Conservation (phyloP, 179 eudicot genomes). For the Beta lomatogona region DNA sequence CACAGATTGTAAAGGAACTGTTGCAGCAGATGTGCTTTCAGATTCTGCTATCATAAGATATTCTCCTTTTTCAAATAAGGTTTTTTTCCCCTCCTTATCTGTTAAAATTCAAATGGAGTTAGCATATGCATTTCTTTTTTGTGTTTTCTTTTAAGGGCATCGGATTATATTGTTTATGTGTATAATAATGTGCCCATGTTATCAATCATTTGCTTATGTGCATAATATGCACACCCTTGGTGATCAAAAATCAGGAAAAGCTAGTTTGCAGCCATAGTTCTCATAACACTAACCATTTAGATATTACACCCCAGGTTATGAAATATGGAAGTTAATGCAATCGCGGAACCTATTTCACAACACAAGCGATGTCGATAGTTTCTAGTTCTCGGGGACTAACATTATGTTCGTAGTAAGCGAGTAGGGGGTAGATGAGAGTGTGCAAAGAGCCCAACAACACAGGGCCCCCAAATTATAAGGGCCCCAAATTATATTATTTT, state of each 20-base stretch:
- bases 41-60: constrained; percentile 25
- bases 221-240: background rate
- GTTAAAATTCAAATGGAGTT: constrained; percentile 1
- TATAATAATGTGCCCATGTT: background rate
- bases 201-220: background rate
- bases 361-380: too few relatives aligned
- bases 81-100: constrained; percentile 9
- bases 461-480: too few relatives aligned
- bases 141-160: constrained; percentile 3
- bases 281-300: background rate
- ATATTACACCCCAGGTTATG: background rate
- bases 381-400: too few relatives aligned
- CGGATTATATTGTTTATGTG: constrained; percentile 11
- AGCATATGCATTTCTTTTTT: background rate
- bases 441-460: too few relatives aligned
- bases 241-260: background rate
- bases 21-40: constrained; percentile 27
- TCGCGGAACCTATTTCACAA: too few relatives aligned
- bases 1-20: constrained; percentile 16
- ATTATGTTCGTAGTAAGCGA: too few relatives aligned
- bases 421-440: too few relatives aligned
- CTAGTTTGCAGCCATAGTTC: background rate
- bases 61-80: constrained; percentile 23
- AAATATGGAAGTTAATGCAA: too few relatives aligned
- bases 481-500: too few relatives aligned